These are phyloP conservation scores for Mycena albidolilacea DNA, from an alignment of 768 basidiomycete species.

Conservation along the genomic window DNA sequence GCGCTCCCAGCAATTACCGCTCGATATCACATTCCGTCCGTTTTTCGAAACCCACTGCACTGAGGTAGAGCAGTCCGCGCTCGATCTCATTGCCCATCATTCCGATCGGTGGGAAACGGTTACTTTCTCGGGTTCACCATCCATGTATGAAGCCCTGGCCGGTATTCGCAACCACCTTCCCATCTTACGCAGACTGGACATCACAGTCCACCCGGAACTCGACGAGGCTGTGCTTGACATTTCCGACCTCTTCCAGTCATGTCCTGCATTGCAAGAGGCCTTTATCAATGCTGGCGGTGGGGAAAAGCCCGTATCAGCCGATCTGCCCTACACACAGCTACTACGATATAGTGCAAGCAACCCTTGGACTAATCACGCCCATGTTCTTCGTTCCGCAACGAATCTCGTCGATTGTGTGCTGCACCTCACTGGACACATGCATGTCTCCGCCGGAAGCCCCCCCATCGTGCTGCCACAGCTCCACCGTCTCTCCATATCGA, in stretches of 20 bases:
- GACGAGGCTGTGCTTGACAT: neutral
- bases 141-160: neutral
- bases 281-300: neutral
- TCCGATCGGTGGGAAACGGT: conserved; percentile 11
- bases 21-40: conserved; percentile 1
- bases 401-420: conserved; percentile 23
- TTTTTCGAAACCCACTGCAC: neutral
- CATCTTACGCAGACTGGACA: conserved; percentile 1
- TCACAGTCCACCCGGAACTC: neutral
- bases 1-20: neutral
- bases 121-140: neutral
- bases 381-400: neutral
- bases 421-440: neutral
- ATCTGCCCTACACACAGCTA: conserved; percentile 4
- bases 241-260: conserved; percentile 1
- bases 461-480: conserved; percentile 10
- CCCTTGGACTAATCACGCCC: neutral
- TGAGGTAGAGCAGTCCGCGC: neutral
- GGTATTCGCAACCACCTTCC: neutral
- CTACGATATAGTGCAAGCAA: neutral
- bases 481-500: conserved; percentile 19
- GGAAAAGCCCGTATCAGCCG: neutral
- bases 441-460: neutral
- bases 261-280: neutral
- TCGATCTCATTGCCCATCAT: neutral